Base-by-base conservation (phyloP, 176 grass and related monocot genomes). In the Poa annua region DNA sequence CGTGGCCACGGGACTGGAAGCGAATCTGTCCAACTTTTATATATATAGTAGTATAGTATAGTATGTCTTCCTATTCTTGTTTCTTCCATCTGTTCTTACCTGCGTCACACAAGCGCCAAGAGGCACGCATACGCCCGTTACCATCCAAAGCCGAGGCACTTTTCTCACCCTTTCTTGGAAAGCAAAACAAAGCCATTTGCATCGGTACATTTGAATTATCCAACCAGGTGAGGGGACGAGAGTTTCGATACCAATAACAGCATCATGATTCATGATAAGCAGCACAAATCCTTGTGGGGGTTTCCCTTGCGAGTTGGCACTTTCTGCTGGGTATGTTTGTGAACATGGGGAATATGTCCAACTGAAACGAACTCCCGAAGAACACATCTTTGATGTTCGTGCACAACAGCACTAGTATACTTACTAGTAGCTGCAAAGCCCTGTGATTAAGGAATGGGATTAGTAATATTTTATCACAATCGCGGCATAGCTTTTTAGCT, bases 271-370 rank as follows among this genome's bases (percentile, higher is more conserved):
- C 36, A 39, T 39, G 39, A 41, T 41, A 42, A 36, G 8, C 22
- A 20, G 63, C 83, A 17, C 88, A 47, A 57, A 73, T 89, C 74
- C 79, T 78, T 42, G 70, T 60, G 81, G 42, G 67, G 57, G 56
- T 74, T 54, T 11, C 49, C 47, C 49, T 34, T 83, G 76, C 3
- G 53, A 77, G 34, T 67, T 81, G 88, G 75, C 74, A 7, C 54
- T 83, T 86, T 78, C 79, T 66, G 59, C 19, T 33, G 44, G 61
- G 83, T 35, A 65, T 34, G 6, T 49, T 90, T 79, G 83, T 9
- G 45, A 78, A 11, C 77, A 34, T 20, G 51, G 76, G 51, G 76
- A 75, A 88, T 84, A 35, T 67, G 8, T 39, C 65, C 20, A 67
- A 2, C 65, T n/a, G 8, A 39, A 32, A 65, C 63, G 7, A 35